Percentiles rank a stretch among this genome's conserved stretches.
Evolutionary conservation across 2,329 filamentous ascomycete species (phyloP).

Genomic region (Orbilia brochopaga): DNA sequence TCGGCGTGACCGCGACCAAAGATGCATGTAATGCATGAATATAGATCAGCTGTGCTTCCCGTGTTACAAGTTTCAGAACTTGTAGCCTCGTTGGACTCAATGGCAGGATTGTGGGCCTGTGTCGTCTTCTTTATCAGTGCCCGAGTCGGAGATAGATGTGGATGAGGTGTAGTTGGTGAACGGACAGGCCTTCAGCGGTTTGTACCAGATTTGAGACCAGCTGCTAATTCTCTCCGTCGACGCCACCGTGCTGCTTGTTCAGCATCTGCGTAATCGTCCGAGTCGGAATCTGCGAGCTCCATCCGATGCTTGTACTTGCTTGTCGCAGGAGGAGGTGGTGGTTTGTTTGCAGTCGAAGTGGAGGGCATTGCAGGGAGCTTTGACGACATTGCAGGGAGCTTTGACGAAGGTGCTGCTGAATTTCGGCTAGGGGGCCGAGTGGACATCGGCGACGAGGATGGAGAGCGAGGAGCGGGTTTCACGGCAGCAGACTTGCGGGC

Average conservation of each 20-base stretch:
- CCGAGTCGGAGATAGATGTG: no score
- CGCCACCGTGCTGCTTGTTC: slow-evolving; percentile 41
- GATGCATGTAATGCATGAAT: no score
- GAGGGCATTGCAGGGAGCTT: background rate
- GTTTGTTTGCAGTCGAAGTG: background rate
- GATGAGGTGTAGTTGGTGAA: background rate
- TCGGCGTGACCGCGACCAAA: no score
- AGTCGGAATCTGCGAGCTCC: slow-evolving; percentile 18
- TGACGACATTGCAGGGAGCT: background rate
- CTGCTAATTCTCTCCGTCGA: slow-evolving; percentile 26
- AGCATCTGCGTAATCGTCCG: slow-evolving; percentile 37
- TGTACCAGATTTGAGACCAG: slow-evolving; percentile 16
- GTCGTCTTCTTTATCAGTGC: no score
- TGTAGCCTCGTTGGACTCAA: no score
- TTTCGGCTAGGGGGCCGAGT: background rate
- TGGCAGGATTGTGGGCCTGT: no score
- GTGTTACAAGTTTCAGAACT: no score
- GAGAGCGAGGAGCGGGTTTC: background rate
- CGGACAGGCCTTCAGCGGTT: slow-evolving; percentile 18
- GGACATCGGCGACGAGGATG: slow-evolving; percentile 11
- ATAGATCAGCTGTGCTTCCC: no score
- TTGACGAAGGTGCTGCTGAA: background rate
- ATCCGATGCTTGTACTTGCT: slow-evolving; percentile 8
- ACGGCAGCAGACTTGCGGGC: background rate
- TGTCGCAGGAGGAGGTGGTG: background rate